Percentiles rank a stretch among this genome's conserved stretches.
Conservation (phyloP, 2,329 filamentous ascomycete genomes). For the Onygenales sp. region DNA sequence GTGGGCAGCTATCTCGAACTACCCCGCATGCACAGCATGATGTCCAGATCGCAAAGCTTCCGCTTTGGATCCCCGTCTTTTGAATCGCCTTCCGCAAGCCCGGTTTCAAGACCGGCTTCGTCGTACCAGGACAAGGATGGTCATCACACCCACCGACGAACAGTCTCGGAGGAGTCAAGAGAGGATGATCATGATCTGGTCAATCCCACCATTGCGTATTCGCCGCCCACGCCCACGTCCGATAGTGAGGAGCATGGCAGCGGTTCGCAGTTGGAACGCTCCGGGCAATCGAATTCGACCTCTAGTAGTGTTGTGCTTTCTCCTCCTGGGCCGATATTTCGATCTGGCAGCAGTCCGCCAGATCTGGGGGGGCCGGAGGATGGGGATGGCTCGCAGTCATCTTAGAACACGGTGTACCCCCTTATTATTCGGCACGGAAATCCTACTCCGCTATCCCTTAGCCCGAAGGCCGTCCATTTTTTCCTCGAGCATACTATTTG, state of each 20-base stretch:
- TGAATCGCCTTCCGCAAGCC: slow-evolving; percentile 28
- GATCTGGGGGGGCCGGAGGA: slow-evolving; percentile 1
- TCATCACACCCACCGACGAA: slow-evolving; percentile 18
- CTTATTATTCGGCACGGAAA: too few species aligned
- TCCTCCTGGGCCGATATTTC: background rate
- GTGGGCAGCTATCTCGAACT: slow-evolving; percentile 36
- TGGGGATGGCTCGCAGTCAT: background rate
- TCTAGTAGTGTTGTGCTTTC: slow-evolving; percentile 1
- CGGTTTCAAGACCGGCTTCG: slow-evolving; percentile 27
- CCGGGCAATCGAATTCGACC: slow-evolving; percentile 5
- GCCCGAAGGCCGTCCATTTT: too few species aligned
- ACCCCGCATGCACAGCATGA: slow-evolving; percentile 38
- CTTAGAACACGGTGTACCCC: background rate
- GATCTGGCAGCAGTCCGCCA: slow-evolving; percentile 11
- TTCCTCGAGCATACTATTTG: too few species aligned
- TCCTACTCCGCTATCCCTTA: too few species aligned
- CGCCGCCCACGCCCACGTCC: slow-evolving; percentile 29
- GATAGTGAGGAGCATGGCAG: slow-evolving; percentile 13
- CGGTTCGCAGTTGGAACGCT: slow-evolving; percentile 4
- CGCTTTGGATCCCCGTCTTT: slow-evolving; percentile 27
- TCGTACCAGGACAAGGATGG: slow-evolving; percentile 17
- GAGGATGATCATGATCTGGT: slow-evolving; percentile 8
- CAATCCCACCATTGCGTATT: slow-evolving; percentile 27
- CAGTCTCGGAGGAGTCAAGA: slow-evolving; percentile 25
- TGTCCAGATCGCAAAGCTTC: slow-evolving; percentile 35